Evolutionary conservation across 1,139 yeast species (phyloP).

Genomic region (Geotrichum cucujoidarum): DNA sequence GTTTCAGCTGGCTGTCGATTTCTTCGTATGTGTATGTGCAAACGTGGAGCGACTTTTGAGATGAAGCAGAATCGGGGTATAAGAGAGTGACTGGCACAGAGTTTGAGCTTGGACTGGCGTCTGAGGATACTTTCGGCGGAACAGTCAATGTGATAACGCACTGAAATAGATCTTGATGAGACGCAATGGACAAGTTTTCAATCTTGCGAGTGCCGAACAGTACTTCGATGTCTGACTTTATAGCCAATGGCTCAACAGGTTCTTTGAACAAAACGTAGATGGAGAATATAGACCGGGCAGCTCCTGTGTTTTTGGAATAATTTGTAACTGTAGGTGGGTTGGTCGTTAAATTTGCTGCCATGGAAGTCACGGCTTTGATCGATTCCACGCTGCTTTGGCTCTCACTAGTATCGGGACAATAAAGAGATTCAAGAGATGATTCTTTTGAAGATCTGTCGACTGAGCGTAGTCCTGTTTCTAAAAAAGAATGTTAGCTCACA

Average conservation of each 20-base stretch:
- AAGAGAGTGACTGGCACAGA: background rate
- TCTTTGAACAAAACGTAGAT: slow-evolving; percentile 17
- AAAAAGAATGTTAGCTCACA: slow-evolving; percentile 5
- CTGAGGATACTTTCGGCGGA: slow-evolving; percentile 23
- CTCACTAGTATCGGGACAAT: slow-evolving; percentile 3
- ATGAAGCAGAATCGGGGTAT: background rate
- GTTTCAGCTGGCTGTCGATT: background rate
- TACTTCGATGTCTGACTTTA: slow-evolving; percentile 19
- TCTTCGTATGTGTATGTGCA: slow-evolving; percentile 12
- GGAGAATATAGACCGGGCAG: slow-evolving; percentile 19
- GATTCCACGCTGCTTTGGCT: slow-evolving; percentile 11
- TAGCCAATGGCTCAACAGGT: slow-evolving; percentile 10
- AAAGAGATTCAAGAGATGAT: slow-evolving; percentile 4
- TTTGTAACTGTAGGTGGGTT: slow-evolving; percentile 14
- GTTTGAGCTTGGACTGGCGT: slow-evolving; percentile 1
- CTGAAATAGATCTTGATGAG: slow-evolving; percentile 18
- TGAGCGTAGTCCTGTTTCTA: background rate
- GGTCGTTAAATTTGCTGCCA: slow-evolving; percentile 1
- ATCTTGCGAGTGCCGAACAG: slow-evolving; percentile 22
- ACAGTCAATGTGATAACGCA: slow-evolving; percentile 22
- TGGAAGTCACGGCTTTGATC: background rate
- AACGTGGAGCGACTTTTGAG: background rate
- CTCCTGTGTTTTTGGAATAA: slow-evolving; percentile 19
- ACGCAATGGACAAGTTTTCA: slow-evolving; percentile 11
- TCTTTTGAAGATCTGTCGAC: slow-evolving; percentile 4